Percentiles rank a stretch among this genome's conserved stretches.
Evolutionary conservation across 257 asterid species (phyloP).

Genomic region (Solanum tarijense): DNA sequence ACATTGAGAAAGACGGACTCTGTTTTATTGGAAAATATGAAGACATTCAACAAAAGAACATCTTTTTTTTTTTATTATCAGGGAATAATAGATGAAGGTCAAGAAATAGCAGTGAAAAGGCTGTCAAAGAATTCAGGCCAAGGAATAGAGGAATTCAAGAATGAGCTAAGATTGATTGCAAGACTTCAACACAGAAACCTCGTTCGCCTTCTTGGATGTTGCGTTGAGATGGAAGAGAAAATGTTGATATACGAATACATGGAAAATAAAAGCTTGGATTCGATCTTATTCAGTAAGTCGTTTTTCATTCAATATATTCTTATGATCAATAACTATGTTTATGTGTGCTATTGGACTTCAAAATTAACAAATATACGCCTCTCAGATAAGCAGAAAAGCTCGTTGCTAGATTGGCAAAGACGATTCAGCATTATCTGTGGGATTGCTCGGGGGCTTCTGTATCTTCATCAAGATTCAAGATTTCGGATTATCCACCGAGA

Average conservation of each 20-base stretch:
- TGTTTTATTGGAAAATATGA: not conserved
- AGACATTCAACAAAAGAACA: not conserved
- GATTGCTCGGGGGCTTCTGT: conserved; percentile 37
- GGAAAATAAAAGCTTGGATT: conserved; percentile 33
- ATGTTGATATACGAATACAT: conserved; percentile 32
- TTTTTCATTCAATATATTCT: not conserved
- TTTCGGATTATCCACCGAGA: conserved; percentile 45
- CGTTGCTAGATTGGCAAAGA: conserved; percentile 22
- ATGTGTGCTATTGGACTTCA: not conserved
- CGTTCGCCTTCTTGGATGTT: conserved; percentile 33
- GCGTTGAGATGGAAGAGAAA: conserved; percentile 28
- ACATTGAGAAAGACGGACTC: not conserved
- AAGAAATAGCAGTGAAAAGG: conserved; percentile 42
- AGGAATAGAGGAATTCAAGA: conserved; percentile 35
- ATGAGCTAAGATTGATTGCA: conserved; percentile 31
- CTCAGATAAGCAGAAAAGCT: conserved; percentile 16
- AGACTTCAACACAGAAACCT: conserved; percentile 38
- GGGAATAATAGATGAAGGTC: conserved; percentile 27
- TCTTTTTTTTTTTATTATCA: not conserved
- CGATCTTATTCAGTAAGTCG: conserved; percentile 27
- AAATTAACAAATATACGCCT: not conserved
- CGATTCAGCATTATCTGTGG: conserved; percentile 33
- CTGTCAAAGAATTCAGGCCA: conserved; percentile 37
- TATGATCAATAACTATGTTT: not conserved
- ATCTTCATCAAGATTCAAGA: conserved; percentile 40